phyloP scores from a whole-genome alignment of 208 protist species.

The Leishmania braziliensis region DNA sequence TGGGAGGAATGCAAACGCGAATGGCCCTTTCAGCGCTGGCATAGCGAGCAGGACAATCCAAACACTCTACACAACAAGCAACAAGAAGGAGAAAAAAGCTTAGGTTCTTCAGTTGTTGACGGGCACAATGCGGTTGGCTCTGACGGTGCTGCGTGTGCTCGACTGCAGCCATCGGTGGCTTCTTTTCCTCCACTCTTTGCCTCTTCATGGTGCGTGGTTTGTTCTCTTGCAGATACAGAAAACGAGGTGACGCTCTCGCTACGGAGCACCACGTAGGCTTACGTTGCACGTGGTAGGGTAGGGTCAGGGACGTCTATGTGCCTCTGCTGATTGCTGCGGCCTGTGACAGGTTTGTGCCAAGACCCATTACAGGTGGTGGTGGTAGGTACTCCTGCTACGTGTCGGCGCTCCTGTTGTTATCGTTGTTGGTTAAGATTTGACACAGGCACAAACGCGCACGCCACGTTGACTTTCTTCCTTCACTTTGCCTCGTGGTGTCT shows the following conservation, averaged over 20 bases:
- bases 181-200: background rate
- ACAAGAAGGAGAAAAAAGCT: no score
- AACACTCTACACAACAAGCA: no score
- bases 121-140: background rate
- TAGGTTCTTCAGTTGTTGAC: background rate
- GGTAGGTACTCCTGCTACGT: background rate
- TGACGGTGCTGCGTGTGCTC: background rate
- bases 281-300: background rate
- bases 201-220: background rate
- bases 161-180: background rate
- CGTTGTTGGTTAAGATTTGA: background rate
- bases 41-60: no score
- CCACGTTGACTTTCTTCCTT: background rate
- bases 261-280: background rate
- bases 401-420: constrained; percentile 13
- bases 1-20: background rate
- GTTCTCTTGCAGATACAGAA: background rate
- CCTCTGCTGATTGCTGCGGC: background rate
- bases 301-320: background rate
- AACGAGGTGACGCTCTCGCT: background rate
- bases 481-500: background rate
- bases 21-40: background rate
- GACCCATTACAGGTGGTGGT: background rate
- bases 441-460: background rate
- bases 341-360: background rate